These are phyloP conservation scores for Mortierella sp. DNA, from an alignment of 371 early-diverging fungal genomes.

Conservation along the genomic window DNA sequence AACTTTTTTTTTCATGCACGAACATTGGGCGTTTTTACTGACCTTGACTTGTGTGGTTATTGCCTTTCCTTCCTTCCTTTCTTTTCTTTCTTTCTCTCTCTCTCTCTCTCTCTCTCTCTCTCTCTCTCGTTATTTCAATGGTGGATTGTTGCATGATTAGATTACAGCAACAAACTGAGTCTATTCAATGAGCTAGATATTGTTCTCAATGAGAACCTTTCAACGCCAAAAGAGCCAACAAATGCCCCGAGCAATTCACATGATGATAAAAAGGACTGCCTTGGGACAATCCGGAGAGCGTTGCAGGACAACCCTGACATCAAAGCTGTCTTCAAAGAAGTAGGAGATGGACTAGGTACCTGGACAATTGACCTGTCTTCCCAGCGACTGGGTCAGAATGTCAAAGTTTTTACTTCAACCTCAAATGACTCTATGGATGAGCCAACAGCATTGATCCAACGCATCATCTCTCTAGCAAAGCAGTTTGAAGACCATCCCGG, in stretches of 20 bases:
- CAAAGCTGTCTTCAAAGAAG: conserved; percentile 6
- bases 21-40: too few relatives aligned
- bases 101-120: not conserved
- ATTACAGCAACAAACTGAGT: conserved; percentile 11
- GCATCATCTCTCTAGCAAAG: conserved; percentile 8
- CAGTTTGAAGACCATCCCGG: conserved; percentile 12
- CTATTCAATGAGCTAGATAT: not conserved
- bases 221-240: too few relatives aligned
- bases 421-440: not conserved
- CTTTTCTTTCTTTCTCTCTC: not conserved
- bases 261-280: not conserved
- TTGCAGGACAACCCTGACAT: conserved; percentile 2
- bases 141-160: not conserved
- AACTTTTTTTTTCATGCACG: conserved; percentile 5
- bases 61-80: not conserved
- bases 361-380: conserved; percentile 25
- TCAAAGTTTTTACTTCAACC: conserved; percentile 16
- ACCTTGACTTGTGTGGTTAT: too few relatives aligned
- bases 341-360: not conserved
- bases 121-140: not conserved
- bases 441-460: conserved; percentile 12
- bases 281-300: conserved; percentile 7
- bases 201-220: too few relatives aligned
- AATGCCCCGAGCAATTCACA: not conserved
- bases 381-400: conserved; percentile 15